phyloP scores from a whole-genome alignment of 2,329 filamentous ascomycete genomes.

The Emmonsia crescens region DNA sequence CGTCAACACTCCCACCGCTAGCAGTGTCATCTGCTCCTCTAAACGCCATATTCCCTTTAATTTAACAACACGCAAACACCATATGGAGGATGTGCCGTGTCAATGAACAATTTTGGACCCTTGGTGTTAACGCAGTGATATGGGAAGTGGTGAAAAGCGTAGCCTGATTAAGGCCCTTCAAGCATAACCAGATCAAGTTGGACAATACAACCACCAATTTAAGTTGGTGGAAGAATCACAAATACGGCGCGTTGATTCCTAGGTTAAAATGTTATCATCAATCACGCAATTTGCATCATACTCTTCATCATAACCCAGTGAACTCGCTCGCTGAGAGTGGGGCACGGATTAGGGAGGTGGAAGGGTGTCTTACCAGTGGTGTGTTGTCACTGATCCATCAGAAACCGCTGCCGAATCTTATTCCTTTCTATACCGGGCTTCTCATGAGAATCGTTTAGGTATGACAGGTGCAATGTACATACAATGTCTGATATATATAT shows the following conservation, averaged over 20 bases:
- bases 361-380: not conserved
- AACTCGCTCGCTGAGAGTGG: not conserved
- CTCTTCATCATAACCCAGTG: not conserved
- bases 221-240: too few relatives aligned
- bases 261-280: not conserved
- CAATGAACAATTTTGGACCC: not conserved
- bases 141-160: too few relatives aligned
- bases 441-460: not conserved
- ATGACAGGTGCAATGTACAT: not conserved
- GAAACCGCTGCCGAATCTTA: not conserved
- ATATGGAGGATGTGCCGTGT: not conserved
- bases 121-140: not conserved
- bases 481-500: not conserved
- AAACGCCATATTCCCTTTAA: not conserved
- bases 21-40: not conserved
- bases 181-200: not conserved
- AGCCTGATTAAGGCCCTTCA: not conserved
- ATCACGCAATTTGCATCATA: not conserved
- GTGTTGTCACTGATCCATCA: not conserved
- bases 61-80: not conserved
- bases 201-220: not conserved
- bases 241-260: not conserved
- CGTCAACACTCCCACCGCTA: not conserved
- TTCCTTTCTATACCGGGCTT: not conserved
- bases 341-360: not conserved